Evolutionary conservation across 306 rosid species (phyloP).

Genomic region (Cicer yamashitae): DNA sequence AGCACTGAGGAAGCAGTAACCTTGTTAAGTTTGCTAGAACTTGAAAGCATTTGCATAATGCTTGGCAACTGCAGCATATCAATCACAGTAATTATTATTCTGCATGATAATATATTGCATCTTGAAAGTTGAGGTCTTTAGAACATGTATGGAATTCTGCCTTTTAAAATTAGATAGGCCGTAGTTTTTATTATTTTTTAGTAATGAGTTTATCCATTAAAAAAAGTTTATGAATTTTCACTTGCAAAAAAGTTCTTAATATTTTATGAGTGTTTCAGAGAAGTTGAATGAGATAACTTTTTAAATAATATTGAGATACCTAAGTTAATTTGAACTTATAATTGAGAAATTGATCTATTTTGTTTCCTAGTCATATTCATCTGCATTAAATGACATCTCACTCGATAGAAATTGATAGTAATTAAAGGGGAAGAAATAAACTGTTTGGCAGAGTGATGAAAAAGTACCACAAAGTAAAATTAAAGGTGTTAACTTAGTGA

Average conservation of each 20-base stretch:
- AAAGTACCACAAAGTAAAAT: too few species aligned
- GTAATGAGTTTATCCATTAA: neutral
- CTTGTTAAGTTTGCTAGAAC: neutral
- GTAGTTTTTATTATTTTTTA: neutral
- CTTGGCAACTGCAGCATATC: conserved; percentile 3
- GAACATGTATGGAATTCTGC: neutral
- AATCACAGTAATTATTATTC: conserved; percentile 1
- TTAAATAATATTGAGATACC: neutral
- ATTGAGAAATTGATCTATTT: too few species aligned
- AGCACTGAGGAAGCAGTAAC: neutral
- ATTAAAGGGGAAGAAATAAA: too few species aligned
- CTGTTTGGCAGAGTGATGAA: too few species aligned
- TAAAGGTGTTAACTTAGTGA: too few species aligned
- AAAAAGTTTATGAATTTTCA: neutral
- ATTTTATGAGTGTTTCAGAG: neutral
- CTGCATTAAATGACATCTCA: neutral
- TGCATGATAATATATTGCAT: neutral
- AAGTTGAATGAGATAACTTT: neutral
- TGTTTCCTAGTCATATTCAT: neutral
- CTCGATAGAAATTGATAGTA: too few species aligned
- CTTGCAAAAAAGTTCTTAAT: neutral
- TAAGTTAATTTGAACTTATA: neutral
- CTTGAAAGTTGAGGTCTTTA: neutral
- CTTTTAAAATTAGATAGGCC: neutral
- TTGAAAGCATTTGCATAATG: conserved; percentile 14